These are phyloP conservation scores for Thalassiosira mediterranea DNA, from an alignment of 352 stramenopile genomes.

Conservation along the genomic window DNA sequence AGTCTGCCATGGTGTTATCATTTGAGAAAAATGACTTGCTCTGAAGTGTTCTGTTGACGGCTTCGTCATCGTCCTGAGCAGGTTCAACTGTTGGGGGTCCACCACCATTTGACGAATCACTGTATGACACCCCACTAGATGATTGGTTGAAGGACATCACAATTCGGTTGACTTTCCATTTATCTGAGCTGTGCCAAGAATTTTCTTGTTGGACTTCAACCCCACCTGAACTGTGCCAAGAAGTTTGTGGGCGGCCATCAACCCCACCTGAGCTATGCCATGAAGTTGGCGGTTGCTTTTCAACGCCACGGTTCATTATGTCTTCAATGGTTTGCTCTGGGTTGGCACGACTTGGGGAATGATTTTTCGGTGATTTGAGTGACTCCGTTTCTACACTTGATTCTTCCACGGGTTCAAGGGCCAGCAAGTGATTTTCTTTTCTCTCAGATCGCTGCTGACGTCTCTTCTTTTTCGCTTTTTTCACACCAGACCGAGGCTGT, in stretches of 20 bases:
- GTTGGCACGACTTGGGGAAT: background rate
- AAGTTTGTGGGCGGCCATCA: too few relatives aligned
- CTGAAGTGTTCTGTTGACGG: constrained; percentile 16
- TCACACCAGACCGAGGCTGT: too few relatives aligned
- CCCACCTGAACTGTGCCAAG: background rate
- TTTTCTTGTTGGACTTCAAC: background rate
- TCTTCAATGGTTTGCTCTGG: constrained; percentile 23
- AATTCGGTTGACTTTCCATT: background rate
- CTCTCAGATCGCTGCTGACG: too few relatives aligned
- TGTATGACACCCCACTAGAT: background rate
- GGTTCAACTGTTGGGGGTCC: constrained; percentile 11
- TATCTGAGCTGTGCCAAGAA: background rate
- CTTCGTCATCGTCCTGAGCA: constrained; percentile 6
- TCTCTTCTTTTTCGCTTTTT: too few relatives aligned
- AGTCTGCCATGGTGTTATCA: constrained; percentile 2
- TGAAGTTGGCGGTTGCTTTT: background rate
- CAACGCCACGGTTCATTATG: constrained; percentile 28
- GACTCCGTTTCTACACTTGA: constrained; percentile 7
- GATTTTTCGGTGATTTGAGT: constrained; percentile 10
- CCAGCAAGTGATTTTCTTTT: too few relatives aligned
- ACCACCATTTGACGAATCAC: constrained; percentile 5
- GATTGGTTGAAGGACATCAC: constrained; percentile 1
- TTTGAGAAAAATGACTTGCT: constrained; percentile 14
- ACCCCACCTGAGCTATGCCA: too few relatives aligned
- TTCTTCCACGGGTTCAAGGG: constrained; percentile 17